Percentiles rank a stretch among this genome's conserved stretches.
Conservation (phyloP, 164 flowering plant genomes). For the Saururus chinensis region DNA sequence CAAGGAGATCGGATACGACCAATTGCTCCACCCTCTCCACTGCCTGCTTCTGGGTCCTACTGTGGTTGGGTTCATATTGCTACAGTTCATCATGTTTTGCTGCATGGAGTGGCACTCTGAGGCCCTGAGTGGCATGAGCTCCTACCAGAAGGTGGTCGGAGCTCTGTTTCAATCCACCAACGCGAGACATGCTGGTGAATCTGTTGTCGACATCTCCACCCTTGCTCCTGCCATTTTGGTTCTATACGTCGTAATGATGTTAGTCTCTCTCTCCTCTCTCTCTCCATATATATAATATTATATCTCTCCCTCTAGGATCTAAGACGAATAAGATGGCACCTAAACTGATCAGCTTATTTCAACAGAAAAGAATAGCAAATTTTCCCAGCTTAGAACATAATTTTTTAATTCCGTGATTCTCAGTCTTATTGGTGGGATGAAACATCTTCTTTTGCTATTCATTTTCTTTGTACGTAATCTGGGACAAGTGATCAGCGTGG, state of each 20-base stretch:
- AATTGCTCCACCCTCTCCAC: constrained; percentile 29
- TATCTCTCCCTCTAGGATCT: too few relatives aligned
- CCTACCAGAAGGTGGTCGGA: constrained; percentile 40
- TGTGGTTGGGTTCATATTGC: constrained; percentile 30
- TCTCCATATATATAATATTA: background rate
- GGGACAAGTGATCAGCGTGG: too few relatives aligned
- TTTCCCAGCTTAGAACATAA: too few relatives aligned
- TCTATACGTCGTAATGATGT: constrained; percentile 70
- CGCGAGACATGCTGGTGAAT: constrained; percentile 64
- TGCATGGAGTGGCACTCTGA: constrained; percentile 56
- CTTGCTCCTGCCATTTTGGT: constrained; percentile 48
- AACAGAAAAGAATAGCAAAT: too few relatives aligned
- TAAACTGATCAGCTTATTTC: too few relatives aligned
- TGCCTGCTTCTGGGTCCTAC: constrained; percentile 23
- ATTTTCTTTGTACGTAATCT: too few relatives aligned
- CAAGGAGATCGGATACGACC: constrained; percentile 25
- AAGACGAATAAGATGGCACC: too few relatives aligned
- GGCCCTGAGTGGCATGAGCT: constrained; percentile 32
- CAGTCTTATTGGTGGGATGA: too few relatives aligned
- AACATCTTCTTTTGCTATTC: too few relatives aligned
- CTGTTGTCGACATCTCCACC: constrained; percentile 40
- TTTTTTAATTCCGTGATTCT: too few relatives aligned
- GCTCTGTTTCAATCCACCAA: constrained; percentile 41
- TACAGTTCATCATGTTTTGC: constrained; percentile 40
- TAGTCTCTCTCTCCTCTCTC: constrained; percentile 13